Evolutionary conservation across 1,284 basidiomycete genomes (phyloP).

Genomic region (Waitea zeae): DNA sequence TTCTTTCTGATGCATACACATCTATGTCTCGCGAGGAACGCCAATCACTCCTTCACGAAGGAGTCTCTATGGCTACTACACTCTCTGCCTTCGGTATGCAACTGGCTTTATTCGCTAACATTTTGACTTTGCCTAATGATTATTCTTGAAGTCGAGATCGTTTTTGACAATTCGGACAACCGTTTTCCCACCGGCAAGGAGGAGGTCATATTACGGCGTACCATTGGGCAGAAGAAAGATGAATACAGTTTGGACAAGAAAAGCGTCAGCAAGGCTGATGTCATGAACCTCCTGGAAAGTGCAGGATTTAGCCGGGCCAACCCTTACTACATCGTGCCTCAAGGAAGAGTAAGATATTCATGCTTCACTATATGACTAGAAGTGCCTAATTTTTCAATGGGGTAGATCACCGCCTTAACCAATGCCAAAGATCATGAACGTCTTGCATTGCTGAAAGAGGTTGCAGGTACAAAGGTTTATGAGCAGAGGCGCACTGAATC

Average conservation of each 20-base stretch:
- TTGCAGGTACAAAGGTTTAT: slow-evolving; percentile 96
- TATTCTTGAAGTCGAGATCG: slow-evolving; percentile 47
- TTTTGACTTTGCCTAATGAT: slow-evolving; percentile 6
- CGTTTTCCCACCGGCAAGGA: slow-evolving; percentile 82
- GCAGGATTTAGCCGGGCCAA: slow-evolving; percentile 96
- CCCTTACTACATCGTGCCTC: slow-evolving; percentile 98
- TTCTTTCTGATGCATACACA: slow-evolving; percentile 93
- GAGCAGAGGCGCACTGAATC: slow-evolving; percentile 89
- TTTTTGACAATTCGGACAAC: slow-evolving; percentile 81
- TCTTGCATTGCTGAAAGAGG: slow-evolving; percentile 88
- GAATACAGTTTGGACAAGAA: slow-evolving; percentile 97
- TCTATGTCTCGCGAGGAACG: slow-evolving; percentile 91
- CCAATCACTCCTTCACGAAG: slow-evolving; percentile 85
- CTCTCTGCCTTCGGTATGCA: slow-evolving; percentile 78
- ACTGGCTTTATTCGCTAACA: slow-evolving; percentile 2
- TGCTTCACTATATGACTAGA: not conserved
- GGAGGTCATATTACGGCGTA: slow-evolving; percentile 75
- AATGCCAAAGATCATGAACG: slow-evolving; percentile 96
- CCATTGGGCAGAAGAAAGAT: slow-evolving; percentile 97
- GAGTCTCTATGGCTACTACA: slow-evolving; percentile 76
- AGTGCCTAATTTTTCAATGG: not conserved
- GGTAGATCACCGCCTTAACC: slow-evolving; percentile 88
- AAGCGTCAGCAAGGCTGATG: slow-evolving; percentile 89
- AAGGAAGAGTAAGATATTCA: slow-evolving; percentile 60
- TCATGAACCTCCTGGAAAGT: slow-evolving; percentile 89